A percentile compares a stretch with the other conserved stretches of the same genome.
These are phyloP conservation scores for Apiotrichum sp. DNA, from an alignment of 1,284 basidiomycete species.

Conservation along the genomic window DNA sequence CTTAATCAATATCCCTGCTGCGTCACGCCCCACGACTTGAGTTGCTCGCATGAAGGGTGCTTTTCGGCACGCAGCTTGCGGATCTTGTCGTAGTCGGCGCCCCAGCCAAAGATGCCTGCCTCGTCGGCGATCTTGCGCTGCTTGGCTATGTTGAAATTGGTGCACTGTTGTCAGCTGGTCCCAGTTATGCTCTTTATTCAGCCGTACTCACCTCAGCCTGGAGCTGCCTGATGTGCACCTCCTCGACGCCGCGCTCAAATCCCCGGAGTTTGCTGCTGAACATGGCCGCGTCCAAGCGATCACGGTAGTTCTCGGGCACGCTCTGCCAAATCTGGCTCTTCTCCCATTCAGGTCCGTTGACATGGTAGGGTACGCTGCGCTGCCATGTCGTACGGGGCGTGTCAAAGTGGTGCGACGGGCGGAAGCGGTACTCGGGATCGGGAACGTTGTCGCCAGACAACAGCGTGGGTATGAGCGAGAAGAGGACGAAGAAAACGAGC, in stretches of 20 bases:
- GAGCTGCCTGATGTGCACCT: constrained; percentile 62
- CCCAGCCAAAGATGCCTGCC: constrained; percentile 78
- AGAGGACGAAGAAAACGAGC: constrained; percentile 73
- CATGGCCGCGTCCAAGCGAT: constrained; percentile 45
- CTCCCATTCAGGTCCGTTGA: constrained; percentile 72
- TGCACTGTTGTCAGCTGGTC: constrained; percentile 22
- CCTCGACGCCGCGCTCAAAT: constrained; percentile 57
- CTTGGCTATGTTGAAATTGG: constrained; percentile 31
- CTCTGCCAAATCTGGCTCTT: constrained; percentile 59
- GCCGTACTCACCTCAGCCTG: constrained; percentile 61
- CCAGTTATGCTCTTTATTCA: background rate
- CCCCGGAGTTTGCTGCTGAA: constrained; percentile 35
- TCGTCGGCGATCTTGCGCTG: constrained; percentile 60
- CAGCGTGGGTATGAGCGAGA: constrained; percentile 71
- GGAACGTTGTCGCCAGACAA: constrained; percentile 62
- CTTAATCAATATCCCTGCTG: constrained; percentile 13
- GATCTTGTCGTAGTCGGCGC: constrained; percentile 76
- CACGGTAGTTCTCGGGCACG: constrained; percentile 57
- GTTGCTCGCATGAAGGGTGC: constrained; percentile 59
- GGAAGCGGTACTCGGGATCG: constrained; percentile 76
- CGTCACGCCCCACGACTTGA: constrained; percentile 31
- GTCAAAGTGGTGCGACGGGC: constrained; percentile 53
- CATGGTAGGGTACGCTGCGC: constrained; percentile 73
- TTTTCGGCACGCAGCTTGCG: constrained; percentile 30
- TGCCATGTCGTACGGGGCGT: constrained; percentile 61